phyloP scores from a whole-genome alignment of 306 rosid species.

The Prunus fruticosa region DNA sequence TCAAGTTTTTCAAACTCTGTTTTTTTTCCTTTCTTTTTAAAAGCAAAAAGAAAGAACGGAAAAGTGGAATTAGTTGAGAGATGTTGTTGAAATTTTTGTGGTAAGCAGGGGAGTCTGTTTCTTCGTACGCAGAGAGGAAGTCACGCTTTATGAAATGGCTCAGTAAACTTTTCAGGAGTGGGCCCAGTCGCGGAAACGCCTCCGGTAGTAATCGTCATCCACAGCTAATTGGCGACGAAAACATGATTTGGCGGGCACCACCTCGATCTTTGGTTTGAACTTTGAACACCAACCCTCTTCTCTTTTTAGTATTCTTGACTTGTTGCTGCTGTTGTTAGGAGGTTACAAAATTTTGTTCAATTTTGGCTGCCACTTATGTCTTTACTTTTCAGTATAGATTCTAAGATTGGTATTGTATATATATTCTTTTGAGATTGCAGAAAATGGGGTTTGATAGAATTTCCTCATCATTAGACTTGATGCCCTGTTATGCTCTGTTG shows the following conservation, averaged over 20 bases:
- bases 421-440: background rate
- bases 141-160: constrained; percentile 96
- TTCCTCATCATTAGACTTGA: background rate
- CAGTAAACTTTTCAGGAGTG: constrained; percentile 70
- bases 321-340: background rate
- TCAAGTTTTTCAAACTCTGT: background rate
- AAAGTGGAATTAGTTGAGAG: background rate
- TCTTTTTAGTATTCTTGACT: background rate
- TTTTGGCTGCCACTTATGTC: background rate
- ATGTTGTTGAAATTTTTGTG: constrained; percentile 25
- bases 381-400: background rate
- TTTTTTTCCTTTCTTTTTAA: background rate
- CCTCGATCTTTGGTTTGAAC: constrained; percentile 57
- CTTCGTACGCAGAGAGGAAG: constrained; percentile 82
- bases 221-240: constrained; percentile 71
- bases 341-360: background rate
- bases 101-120: constrained; percentile 72
- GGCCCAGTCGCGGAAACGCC: constrained; percentile 49
- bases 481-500: background rate
- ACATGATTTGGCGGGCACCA: constrained; percentile 61
- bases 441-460: background rate
- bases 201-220: constrained; percentile 34
- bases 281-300: background rate
- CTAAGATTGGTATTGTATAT: background rate
- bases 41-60: background rate